Evolutionary conservation across 2,329 filamentous ascomycete species (phyloP), one percentile per base, ranked within the genome.

Genomic region (Fusarium sp.): DNA sequence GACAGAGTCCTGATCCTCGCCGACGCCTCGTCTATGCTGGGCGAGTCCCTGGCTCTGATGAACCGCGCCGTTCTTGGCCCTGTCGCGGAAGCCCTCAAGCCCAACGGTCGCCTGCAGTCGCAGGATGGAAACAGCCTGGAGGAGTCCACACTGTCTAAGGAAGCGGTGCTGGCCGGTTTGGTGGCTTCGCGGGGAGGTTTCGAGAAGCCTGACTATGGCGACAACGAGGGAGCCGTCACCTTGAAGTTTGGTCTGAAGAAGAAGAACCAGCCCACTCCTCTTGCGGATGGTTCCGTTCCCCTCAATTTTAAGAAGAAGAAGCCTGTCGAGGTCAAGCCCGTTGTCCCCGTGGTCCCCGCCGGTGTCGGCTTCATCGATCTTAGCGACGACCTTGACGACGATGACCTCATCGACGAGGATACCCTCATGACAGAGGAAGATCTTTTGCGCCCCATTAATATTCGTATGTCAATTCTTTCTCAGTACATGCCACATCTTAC

Each of bases 381-480:
- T 71, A 88, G 87, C 74, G 90, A 93, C 75, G 91, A 94, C 74
- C 80, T 89, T 70, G 88, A 89, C 65, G 93, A 95, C 77, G 95
- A 97, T 74, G 95, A 97, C 65, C 84, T 97, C 64, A 97, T 99
- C 76, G 95, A 98, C 80, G 97, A 98, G 82, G 93, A 98, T 79
- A 92, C 91, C 11, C 87, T 99, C 35, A 87, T 99, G 77, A 94
- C 92, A 4, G 95, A 95, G 79, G 94, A 95, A 71, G 96, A 99
- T 80, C 87, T 97, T 77, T 91, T 91, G 76, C 88, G 91, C 77
- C 93, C 94, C 25, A 89, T 97, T 65, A 90, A 93, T 75, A 92
- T 95, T 77, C 95, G 95, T 98, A 87, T 84, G 93, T 91, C 57
- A 41, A 59, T 11, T 61, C 58, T 8, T 64, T 66, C 10, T n/a